These are phyloP conservation scores for maize (Zea mays) DNA, from an alignment of 176 grass and related monocot genomes.

Conservation along the genomic window DNA sequence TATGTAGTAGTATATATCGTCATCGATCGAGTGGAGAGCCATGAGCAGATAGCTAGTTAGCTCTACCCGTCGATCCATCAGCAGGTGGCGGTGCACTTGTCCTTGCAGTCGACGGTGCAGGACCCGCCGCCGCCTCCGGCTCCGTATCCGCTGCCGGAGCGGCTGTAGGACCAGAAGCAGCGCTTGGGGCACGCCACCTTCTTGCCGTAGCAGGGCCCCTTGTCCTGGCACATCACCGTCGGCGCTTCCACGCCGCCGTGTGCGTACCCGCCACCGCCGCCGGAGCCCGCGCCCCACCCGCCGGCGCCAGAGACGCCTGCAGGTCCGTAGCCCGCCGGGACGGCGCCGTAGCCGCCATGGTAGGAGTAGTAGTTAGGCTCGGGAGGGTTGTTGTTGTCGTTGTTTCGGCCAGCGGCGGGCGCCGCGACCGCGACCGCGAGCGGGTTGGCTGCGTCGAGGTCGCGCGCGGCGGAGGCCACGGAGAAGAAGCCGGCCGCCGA, in stretches of 20 bases:
- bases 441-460: conserved; percentile 17
- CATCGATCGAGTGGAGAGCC: too few relatives aligned
- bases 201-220: conserved; percentile 66
- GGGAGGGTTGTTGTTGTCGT: not conserved
- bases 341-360: not conserved
- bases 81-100: conserved; percentile 59
- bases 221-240: conserved; percentile 61
- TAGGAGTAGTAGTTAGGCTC: not conserved
- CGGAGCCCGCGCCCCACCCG: conserved; percentile 51
- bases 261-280: conserved; percentile 48
- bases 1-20: too few relatives aligned
- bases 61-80: conserved; percentile 17
- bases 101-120: conserved; percentile 83
- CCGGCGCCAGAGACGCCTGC: not conserved
- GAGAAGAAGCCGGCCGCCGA: not conserved
- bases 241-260: conserved; percentile 54
- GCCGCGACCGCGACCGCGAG: not conserved
- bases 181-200: conserved; percentile 53
- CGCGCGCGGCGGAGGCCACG: conserved; percentile 30
- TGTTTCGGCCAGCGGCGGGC: not conserved
- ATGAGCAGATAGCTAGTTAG: too few relatives aligned
- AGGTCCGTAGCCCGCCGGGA: not conserved
- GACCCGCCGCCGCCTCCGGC: conserved; percentile 63
- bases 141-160: conserved; percentile 58
- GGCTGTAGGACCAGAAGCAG: conserved; percentile 71